Base-by-base conservation (phyloP, 2,329 filamentous ascomycete species). In the Alternaria hordeiaustralica region DNA sequence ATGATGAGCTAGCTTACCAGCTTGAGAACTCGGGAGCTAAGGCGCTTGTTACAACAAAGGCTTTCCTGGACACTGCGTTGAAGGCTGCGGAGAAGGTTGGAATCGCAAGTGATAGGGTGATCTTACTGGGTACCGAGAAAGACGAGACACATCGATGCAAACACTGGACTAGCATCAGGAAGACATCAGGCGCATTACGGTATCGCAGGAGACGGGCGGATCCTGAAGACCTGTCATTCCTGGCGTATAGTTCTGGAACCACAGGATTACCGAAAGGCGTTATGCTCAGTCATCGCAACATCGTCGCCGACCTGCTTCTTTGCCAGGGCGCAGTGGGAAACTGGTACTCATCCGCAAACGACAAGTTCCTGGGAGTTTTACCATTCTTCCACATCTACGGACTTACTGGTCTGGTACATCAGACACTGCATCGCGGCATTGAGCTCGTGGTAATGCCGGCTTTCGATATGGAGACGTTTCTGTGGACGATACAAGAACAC, bases 351-450 rank as follows among this genome's bases (percentile, higher is more conserved):
- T 62, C 65, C 10, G 25, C 41, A 0, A 43, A 56, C 1, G 94
- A 97, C 77, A 88, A 86, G 60, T 84, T 95, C 43, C 79, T 97
- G 5, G 92, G 91, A 3, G 90, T 96, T 59, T 81, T 97, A 4
- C 94, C 94, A 0, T 96, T 97, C 78, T 97, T 93, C 81, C 94
- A 97, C 78, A 94, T 97, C 66, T 97, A 96, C 75, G 92, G 86
- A 88, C 86, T 96, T 18, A 92, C 88, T 9, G 90, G 87, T 68
- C 86, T 93, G 36, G 84, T 96, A 23, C 88, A 95, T 64, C 85
- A 89, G 73, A 82, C 88, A 21, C 81, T 93, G 12, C 88, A 89
- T 76, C 82, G 83, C n/a, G 93, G 92, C 8, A 84, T 89, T 59
- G 84, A 88, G 58, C 83, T 90, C 0, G 81, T 93, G 2, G 87